Conservation (phyloP, 1,284 basidiomycete species). For the Mycena sp. region DNA sequence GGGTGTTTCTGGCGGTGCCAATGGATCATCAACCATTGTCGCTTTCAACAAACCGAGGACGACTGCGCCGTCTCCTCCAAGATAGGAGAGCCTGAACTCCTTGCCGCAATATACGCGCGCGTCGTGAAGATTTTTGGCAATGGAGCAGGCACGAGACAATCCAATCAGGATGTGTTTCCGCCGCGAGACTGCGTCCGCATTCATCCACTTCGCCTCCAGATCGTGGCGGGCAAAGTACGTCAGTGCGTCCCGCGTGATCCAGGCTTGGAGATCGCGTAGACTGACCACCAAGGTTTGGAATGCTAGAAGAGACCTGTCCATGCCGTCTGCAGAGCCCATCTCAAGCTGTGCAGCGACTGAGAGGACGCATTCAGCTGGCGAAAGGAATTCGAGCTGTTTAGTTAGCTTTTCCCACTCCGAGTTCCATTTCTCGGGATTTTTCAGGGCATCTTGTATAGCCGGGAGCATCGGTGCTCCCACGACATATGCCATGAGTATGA, state of each 20-base stretch:
- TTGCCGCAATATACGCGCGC: slow-evolving; percentile 6
- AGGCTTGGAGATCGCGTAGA: not conserved
- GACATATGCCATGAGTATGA: no score
- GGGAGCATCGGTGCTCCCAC: no score
- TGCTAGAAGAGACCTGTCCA: not conserved
- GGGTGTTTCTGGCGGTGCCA: not conserved
- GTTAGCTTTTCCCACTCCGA: slow-evolving; percentile 7
- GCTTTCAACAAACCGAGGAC: slow-evolving; percentile 1
- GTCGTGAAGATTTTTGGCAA: slow-evolving; percentile 9
- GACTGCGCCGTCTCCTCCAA: not conserved
- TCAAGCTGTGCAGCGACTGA: not conserved
- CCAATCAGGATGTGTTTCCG: slow-evolving; percentile 13
- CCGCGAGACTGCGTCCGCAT: not conserved
- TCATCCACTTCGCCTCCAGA: slow-evolving; percentile 10
- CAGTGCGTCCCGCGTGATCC: not conserved
- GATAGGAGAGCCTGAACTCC: slow-evolving; percentile 2
- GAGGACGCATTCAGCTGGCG: not conserved
- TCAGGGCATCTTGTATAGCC: not conserved
- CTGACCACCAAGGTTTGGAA: not conserved
- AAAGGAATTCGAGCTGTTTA: not conserved
- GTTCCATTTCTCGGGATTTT: slow-evolving; percentile 12
- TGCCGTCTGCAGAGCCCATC: not conserved
- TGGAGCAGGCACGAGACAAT: slow-evolving; percentile 4
- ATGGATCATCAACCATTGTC: not conserved
- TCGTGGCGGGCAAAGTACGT: not conserved